A percentile compares a stretch with the other conserved stretches of the same genome.
phyloP scores from a whole-genome alignment of 305 asterid genomes.

The Ilex paraguariensis region DNA sequence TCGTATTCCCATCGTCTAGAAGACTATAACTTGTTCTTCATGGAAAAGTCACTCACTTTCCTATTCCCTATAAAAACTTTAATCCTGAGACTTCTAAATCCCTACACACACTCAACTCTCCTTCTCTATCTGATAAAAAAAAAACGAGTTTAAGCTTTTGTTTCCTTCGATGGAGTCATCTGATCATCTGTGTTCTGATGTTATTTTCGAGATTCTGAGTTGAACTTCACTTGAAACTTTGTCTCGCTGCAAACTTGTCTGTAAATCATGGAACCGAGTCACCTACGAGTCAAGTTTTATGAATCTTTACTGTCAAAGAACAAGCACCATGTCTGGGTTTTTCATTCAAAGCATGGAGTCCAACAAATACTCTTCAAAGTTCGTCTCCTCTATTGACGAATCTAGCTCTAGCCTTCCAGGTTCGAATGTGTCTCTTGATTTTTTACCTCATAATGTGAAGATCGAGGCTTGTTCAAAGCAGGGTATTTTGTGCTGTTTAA shows the following conservation, averaged over 20 bases:
- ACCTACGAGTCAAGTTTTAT: slow-evolving; percentile 13
- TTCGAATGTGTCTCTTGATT: too few relatives aligned
- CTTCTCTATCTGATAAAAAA: too few relatives aligned
- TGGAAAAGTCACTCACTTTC: too few relatives aligned
- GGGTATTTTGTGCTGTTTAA: slow-evolving; percentile 18
- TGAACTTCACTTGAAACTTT: slow-evolving; percentile 12
- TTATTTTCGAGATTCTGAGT: slow-evolving; percentile 13
- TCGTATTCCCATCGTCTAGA: too few relatives aligned
- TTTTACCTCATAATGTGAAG: background rate
- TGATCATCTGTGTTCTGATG: slow-evolving; percentile 1
- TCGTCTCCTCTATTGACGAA: background rate
- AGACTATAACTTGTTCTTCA: too few relatives aligned
- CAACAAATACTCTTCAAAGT: background rate
- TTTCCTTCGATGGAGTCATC: background rate
- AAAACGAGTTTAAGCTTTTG: background rate
- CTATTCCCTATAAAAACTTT: too few relatives aligned
- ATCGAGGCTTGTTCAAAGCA: slow-evolving; percentile 28
- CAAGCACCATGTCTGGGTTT: slow-evolving; percentile 7
- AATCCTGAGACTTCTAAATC: background rate
- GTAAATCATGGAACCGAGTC: slow-evolving; percentile 21
- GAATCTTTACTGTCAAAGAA: slow-evolving; percentile 13
- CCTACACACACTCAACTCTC: too few relatives aligned
- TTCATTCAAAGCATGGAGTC: background rate
- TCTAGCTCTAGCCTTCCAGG: background rate
- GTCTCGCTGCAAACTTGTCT: slow-evolving; percentile 19